Percentiles rank a stretch among this genome's conserved stretches.
phyloP scores from a whole-genome alignment of 441 rosid genomes.

The Erodium chrysanthum region DNA sequence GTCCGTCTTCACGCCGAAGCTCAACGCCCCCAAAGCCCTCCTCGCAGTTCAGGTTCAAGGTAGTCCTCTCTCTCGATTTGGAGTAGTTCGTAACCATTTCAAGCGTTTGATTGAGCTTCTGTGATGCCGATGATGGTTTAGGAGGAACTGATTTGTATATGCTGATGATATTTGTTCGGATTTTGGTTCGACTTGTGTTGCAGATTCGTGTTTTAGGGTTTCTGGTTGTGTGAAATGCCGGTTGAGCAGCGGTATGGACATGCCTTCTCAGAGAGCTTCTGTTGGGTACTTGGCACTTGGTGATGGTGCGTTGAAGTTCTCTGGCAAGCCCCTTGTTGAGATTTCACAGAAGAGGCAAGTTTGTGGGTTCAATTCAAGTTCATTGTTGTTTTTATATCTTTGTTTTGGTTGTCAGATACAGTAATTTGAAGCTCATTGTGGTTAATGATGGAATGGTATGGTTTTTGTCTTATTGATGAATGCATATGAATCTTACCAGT shows the following conservation, averaged over 20 bases:
- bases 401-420: slow-evolving; percentile 4
- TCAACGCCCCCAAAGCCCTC: slow-evolving; percentile 30
- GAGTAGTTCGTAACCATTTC: too few species aligned
- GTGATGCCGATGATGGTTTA: background rate
- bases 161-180: background rate
- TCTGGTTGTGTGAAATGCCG: slow-evolving; percentile 15
- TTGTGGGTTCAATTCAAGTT: background rate
- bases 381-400: background rate
- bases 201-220: slow-evolving; percentile 31
- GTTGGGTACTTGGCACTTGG: slow-evolving; percentile 27
- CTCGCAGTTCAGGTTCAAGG: slow-evolving; percentile 28
- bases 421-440: background rate
- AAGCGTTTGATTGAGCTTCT: background rate
- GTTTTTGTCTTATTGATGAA: background rate
- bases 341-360: slow-evolving; percentile 42
- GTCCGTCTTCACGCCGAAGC: slow-evolving; percentile 20
- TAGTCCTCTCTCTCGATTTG: slow-evolving; percentile 10
- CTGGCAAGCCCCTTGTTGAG: slow-evolving; percentile 24
- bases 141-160: background rate
- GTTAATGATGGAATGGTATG: too few species aligned
- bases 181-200: background rate
- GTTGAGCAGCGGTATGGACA: slow-evolving; percentile 11
- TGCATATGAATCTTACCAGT: background rate
- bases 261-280: slow-evolving; percentile 27
- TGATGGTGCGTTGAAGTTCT: slow-evolving; percentile 15